Base-by-base conservation (phyloP, 139 green algal genomes). In the Pycnococcus provasolii region DNA sequence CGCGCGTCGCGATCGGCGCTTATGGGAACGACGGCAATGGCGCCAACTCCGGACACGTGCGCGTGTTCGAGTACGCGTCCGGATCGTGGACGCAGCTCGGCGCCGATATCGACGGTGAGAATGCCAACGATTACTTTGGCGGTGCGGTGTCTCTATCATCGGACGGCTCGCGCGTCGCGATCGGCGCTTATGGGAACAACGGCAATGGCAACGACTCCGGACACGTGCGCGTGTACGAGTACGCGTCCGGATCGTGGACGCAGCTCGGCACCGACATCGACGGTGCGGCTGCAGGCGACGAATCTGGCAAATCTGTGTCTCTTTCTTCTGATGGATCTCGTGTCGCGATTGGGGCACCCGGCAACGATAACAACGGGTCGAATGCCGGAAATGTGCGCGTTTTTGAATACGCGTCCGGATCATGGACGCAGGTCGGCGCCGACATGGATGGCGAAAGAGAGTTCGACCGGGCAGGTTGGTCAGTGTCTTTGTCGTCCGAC, bases 201-300 rank as follows among this genome's bases (percentile, higher is more conserved):
- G 53, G 41, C 13, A n/a, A 4, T 15, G 7, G 7, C 53, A 5
- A 15, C 15, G 13, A 60, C 13, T 15, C 53, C 8, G 53, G 53
- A 15, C 7, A 60, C 8, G 53, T 60, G 53, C 53, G 53, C 53
- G 53, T 60, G 53, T 60, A 60, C 53, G 8, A 60, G 53, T 15
- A 39, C 13, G 41, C 4, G 4, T 15, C 8, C 53, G 53, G 53
- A 4, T 6, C 53, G 7, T 60, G 53, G 53, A 60, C 53, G 8
- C 53, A 60, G 53, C 4, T 60, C 15, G 53, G 53, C 8, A 4
- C 4, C 41, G 53, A 60, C 53, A 60, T 60, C 53, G 13, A 60
- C 13, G 53, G 26, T 26, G 26, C 26, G 26, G 26, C 26, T 26
- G 26, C 26, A 26, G 26, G 26, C 26, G 26, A 26, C 26, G 26